These are phyloP conservation scores for Phytophthora nicotianae DNA, from an alignment of 352 stramenopile genomes.

Conservation along the genomic window DNA sequence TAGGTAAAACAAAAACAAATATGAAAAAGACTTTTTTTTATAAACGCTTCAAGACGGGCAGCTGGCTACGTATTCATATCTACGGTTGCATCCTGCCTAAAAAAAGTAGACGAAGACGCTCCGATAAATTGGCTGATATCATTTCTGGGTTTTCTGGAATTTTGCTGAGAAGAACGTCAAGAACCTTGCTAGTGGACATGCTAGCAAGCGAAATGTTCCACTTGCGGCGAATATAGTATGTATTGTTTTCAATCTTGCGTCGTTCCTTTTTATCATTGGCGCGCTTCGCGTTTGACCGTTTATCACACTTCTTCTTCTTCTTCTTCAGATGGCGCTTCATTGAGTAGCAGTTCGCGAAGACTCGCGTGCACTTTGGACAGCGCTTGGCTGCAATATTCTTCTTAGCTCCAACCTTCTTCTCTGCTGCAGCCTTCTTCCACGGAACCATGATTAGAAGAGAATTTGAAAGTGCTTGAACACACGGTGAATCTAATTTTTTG, in stretches of 20 bases:
- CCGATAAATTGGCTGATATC: background rate
- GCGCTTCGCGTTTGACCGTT: background rate
- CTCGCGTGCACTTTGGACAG: background rate
- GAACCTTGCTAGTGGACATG: background rate
- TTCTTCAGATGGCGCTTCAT: background rate
- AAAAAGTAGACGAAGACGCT: background rate
- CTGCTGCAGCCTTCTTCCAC: too few species aligned
- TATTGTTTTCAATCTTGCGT: background rate
- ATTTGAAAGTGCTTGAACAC: background rate
- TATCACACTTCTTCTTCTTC: background rate
- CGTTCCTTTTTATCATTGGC: background rate
- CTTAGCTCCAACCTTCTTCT: background rate
- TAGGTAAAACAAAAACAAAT: too few species aligned
- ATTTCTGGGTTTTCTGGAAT: background rate
- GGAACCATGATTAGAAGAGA: background rate
- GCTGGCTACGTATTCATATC: background rate
- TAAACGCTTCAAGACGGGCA: background rate
- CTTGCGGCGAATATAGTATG: background rate
- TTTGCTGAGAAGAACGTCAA: background rate
- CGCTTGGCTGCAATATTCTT: background rate
- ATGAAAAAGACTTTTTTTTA: background rate
- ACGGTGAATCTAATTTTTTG: background rate
- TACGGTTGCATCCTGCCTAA: background rate
- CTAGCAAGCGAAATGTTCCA: background rate
- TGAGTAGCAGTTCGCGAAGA: background rate